Evolutionary conservation across 2,329 filamentous ascomycete species (phyloP).

Genomic region (Alternaria sp.): DNA sequence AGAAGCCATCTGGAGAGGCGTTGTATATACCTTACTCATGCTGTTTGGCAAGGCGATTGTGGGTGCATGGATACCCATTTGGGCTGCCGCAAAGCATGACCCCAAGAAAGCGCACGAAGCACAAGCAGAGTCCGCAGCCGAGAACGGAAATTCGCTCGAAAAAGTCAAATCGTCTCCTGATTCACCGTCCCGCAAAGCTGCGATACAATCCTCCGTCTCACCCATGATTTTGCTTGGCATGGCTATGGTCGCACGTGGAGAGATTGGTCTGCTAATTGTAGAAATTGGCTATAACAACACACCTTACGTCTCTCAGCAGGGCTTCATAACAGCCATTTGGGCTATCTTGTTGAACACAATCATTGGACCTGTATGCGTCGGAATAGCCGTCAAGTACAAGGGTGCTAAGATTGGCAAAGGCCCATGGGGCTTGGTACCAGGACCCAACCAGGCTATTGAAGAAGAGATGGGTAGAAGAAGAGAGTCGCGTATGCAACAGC

Average conservation of each 20-base stretch:
- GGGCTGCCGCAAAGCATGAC: slow-evolving; percentile 10
- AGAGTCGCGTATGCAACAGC: slow-evolving; percentile 6
- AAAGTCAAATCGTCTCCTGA: slow-evolving; percentile 11
- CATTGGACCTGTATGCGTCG: slow-evolving; percentile 34
- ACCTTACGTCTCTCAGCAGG: slow-evolving; percentile 31
- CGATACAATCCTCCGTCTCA: slow-evolving; percentile 13
- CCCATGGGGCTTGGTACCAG: slow-evolving; percentile 18
- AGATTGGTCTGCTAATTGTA: slow-evolving; percentile 41
- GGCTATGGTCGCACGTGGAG: slow-evolving; percentile 39
- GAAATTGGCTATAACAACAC: slow-evolving; percentile 42
- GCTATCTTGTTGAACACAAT: slow-evolving; percentile 37
- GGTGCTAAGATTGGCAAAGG: slow-evolving; percentile 28
- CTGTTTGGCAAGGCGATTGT: slow-evolving; percentile 26
- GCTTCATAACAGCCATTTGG: slow-evolving; percentile 37
- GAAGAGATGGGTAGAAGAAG: slow-evolving; percentile 1
- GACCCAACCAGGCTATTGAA: slow-evolving; percentile 13
- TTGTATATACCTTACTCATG: slow-evolving; percentile 41
- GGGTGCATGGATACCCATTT: slow-evolving; percentile 19
- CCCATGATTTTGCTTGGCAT: slow-evolving; percentile 29
- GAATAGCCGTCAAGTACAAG: slow-evolving; percentile 32
- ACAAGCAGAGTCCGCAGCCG: neutral
- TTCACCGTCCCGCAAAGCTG: slow-evolving; percentile 11
- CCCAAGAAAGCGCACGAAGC: slow-evolving; percentile 15
- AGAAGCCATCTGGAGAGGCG: slow-evolving; percentile 37
- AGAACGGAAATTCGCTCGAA: neutral